Evolutionary conservation across 2,329 filamentous ascomycete genomes (phyloP), one percentile per base, ranked within the genome.

Genomic region (Colletotrichum sp.): DNA sequence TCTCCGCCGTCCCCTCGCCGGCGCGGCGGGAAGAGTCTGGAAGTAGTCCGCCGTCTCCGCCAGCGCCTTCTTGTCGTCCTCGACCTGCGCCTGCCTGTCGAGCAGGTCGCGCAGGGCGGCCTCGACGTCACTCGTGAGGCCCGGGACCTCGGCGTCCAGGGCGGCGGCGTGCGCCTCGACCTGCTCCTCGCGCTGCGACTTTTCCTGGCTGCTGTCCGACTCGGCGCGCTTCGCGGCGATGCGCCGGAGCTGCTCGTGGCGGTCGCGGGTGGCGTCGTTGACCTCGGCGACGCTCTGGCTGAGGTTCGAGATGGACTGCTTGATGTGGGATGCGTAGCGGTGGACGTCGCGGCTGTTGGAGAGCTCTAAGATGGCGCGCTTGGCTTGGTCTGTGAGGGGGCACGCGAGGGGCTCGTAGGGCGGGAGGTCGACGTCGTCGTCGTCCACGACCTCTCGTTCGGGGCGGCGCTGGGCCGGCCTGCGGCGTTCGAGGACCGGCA

Each of bases 341-440:
- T 83, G 82, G 21, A 83, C 85, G 68, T 86, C 82, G 63, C 85
- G 85, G 57, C 83, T 84, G 72, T 83, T 84, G 55, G 85, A 83
- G 7, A 92, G 82, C 30, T 88, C 84, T 68, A 82, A 79, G 5
- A 91, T 83, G 4, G 83, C 83, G 24, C 82, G 83, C 68, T 85
- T 83, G 10, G 84, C 84, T 8, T 74, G 72, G 15, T 84, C 82
- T 72, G 85, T 84, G 76, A 91, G 86, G 8, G 88, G 85, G 72
- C 84, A 88, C 12, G 83, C 80, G 9, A 87, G 89, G 4, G 87
- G 83, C 72, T 92, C 84, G 82, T 92, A 91, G 3, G 84, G 82
- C 4, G 90, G 89, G n/a, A 91, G 81, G 16, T 84, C 80, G 26
- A 36, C 72, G 24, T 72, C 68, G 24, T 72, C 73, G n/a, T 73